Conservation (phyloP, 2,329 filamentous ascomycete species). For the Neopestalotiopsis sp. region DNA sequence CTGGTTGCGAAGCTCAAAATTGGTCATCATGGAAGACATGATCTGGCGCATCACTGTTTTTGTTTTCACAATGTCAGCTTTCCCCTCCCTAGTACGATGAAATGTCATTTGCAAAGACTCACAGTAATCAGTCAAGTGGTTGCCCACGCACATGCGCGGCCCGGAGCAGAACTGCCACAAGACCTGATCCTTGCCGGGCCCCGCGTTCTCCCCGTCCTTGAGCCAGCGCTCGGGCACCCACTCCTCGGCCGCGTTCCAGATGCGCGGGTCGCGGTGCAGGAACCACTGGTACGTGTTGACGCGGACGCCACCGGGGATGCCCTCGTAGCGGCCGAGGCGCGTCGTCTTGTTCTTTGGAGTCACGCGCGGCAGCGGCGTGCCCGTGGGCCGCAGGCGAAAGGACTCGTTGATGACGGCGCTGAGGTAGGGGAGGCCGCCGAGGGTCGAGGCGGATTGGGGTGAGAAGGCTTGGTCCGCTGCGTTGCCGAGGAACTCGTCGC, state of each 20-base stretch:
- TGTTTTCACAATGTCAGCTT: background rate
- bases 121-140: slow-evolving; percentile 5
- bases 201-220: background rate
- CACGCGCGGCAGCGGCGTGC: slow-evolving; percentile 21
- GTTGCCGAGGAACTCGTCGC: background rate
- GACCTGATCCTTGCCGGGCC: background rate
- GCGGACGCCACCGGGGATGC: slow-evolving; percentile 17
- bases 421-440: slow-evolving; percentile 16
- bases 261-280: slow-evolving; percentile 19
- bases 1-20: background rate
- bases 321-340: slow-evolving; percentile 6
- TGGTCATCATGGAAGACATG: background rate
- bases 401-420: slow-evolving; percentile 19
- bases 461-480: background rate
- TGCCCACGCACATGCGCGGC: background rate
- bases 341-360: slow-evolving; percentile 8
- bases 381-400: slow-evolving; percentile 20
- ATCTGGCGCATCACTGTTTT: slow-evolving; percentile 4
- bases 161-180: background rate
- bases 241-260: slow-evolving; percentile 16
- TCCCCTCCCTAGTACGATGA: too few relatives aligned
- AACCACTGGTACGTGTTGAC: slow-evolving; percentile 23
- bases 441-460: background rate
- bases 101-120: background rate
- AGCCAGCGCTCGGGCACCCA: slow-evolving; percentile 21